Conservation (phyloP, 1,284 basidiomycete genomes). For the Ganoderma sp. region DNA sequence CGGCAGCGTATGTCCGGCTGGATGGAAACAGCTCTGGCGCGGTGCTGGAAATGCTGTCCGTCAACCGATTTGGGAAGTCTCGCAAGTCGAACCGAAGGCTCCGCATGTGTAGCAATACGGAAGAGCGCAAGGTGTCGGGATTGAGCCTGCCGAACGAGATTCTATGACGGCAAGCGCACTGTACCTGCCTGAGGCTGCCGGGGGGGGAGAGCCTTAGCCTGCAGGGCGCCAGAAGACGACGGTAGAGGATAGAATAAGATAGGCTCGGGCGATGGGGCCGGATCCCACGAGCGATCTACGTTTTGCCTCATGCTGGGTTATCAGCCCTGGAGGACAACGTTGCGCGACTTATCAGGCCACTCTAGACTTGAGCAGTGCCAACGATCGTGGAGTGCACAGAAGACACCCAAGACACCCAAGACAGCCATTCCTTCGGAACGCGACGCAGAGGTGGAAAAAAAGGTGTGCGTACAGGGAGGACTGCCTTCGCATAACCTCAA, state of each 20-base stretch:
- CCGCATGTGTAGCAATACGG: background rate
- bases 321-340: background rate
- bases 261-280: slow-evolving; percentile 12
- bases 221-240: background rate
- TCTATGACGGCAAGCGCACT: slow-evolving; percentile 14
- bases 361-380: background rate
- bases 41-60: background rate
- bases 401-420: no score
- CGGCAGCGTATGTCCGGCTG: background rate
- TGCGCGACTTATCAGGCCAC: background rate
- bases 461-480: background rate
- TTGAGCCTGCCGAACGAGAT: background rate
- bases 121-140: background rate
- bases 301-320: slow-evolving; percentile 17
- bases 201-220: background rate
- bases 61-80: slow-evolving; percentile 24
- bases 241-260: slow-evolving; percentile 17
- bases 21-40: background rate
- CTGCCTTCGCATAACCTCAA: background rate
- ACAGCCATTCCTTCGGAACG: no score
- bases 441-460: background rate
- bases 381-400: no score
- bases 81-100: slow-evolving; percentile 24
- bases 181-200: no score
- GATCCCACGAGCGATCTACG: slow-evolving; percentile 14